These are phyloP conservation scores for Blepharisma japonicum DNA, from an alignment of 73 alveolate species.

Conservation along the genomic window DNA sequence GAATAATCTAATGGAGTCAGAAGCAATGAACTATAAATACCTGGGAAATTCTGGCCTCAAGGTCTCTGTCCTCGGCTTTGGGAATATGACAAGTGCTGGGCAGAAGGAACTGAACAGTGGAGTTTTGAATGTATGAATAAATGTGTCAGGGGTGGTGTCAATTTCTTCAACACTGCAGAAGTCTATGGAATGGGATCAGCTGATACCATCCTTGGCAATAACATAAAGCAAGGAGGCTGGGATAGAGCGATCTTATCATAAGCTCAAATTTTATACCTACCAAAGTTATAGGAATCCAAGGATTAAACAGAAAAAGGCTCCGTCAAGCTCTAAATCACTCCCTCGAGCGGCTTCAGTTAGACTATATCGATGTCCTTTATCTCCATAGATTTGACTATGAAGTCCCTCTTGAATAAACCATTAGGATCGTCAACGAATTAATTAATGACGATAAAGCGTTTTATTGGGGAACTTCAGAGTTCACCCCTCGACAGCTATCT, in stretches of 20 bases:
- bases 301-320: conserved; percentile 82
- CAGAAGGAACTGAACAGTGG: conserved; percentile 29
- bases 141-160: conserved; percentile 80
- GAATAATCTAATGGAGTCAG: background rate
- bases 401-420: conserved; percentile 90
- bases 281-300: conserved; percentile 54
- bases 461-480: conserved; percentile 99
- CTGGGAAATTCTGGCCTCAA: conserved; percentile 89
- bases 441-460: conserved; percentile 89
- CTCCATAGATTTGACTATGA: conserved; percentile 89
- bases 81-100: conserved; percentile 72
- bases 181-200: conserved; percentile 88
- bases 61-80: conserved; percentile 83
- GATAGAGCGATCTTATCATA: conserved; percentile 72
- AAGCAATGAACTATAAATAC: conserved; percentile 78
- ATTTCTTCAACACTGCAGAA: conserved; percentile 97
- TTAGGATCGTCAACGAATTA: conserved; percentile 83
- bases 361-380: conserved; percentile 85
- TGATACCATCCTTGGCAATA: conserved; percentile 58
- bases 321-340: conserved; percentile 82
- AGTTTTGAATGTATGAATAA: conserved; percentile 53
- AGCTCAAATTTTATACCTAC: conserved; percentile 79
- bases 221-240: conserved; percentile 47
- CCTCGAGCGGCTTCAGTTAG: conserved; percentile 70
- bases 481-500: conserved; percentile 80